Base-by-base conservation (phyloP, 2,329 filamentous ascomycete species). In the Acephala macrosclerotiorum region DNA sequence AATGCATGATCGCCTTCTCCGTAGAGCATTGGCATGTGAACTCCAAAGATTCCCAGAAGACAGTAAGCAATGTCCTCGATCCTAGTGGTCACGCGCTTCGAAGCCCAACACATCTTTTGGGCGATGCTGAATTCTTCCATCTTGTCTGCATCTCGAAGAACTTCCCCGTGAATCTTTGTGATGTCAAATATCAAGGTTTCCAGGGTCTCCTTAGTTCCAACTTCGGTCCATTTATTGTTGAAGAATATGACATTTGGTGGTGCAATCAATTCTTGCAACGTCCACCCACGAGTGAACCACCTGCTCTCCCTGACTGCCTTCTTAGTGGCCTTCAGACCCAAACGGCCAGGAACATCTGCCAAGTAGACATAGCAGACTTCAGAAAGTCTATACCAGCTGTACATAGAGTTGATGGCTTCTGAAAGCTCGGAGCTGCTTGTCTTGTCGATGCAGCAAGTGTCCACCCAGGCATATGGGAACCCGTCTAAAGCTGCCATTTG, bases 61-160 rank as follows among this genome's bases (percentile, higher is more conserved):
- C 71, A 70, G 60, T 76, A 76, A 5, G 75, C 74, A 0, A 60
- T 58, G 53, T 76, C 75, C 56, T 83, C 81, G 0, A 66, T 18
- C 38, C 70, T 60, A 1, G 72, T 70, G 7, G 75, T 75, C 25
- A 53, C 36, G 26, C 75, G 53, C 7, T 56, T 26, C 1, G 75
- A 58, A 0, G 75, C 75, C 75, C 75, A 76, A 8, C 69, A 72
- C 72, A 76, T 74, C 2, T 57, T 40, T 26, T 84, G 80, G 29
- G 82, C 82, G 9, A 84, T 81, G 0, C 82, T 82, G 25, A 84
- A 76, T 73, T 83, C 83, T 2, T 81, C 82, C 79, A 84, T n/a
- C n/a, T n/a, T n/a, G n/a, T n/a, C n/a, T n/a, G n/a, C n/a, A n/a
- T n/a, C n/a, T n/a, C n/a, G n/a, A n/a, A n/a, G n/a, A n/a, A n/a